Conservation (phyloP, 805 yeast species). For the Saitoella complicata region DNA sequence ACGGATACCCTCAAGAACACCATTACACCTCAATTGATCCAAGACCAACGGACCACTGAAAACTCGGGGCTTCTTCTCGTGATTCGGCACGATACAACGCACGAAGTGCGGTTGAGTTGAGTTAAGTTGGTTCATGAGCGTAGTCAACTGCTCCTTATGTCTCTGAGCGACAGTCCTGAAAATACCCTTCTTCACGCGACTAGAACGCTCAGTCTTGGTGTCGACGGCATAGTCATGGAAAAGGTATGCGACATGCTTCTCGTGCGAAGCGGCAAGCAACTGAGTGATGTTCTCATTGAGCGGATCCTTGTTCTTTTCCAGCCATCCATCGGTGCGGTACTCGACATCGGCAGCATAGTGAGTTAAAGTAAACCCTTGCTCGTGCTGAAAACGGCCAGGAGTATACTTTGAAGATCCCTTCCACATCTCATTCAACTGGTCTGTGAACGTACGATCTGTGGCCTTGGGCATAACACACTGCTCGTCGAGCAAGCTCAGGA, state of each 20-base stretch:
- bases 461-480: slow-evolving; percentile 92
- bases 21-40: slow-evolving; percentile 86
- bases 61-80: slow-evolving; percentile 46
- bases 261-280: slow-evolving; percentile 41
- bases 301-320: slow-evolving; percentile 89
- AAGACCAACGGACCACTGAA: slow-evolving; percentile 66
- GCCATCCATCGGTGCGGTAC: slow-evolving; percentile 81
- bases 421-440: slow-evolving; percentile 57
- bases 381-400: slow-evolving; percentile 45
- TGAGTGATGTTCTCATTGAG: slow-evolving; percentile 57
- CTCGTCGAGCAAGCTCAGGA: slow-evolving; percentile 76
- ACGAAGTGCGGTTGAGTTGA: slow-evolving; percentile 92
- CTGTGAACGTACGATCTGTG: slow-evolving; percentile 65
- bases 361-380: slow-evolving; percentile 59
- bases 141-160: slow-evolving; percentile 68
- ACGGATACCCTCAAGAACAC: slow-evolving; percentile 94
- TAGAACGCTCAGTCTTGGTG: slow-evolving; percentile 12
- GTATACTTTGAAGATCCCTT: slow-evolving; percentile 41
- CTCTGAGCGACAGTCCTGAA: slow-evolving; percentile 72
- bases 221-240: slow-evolving; percentile 28
- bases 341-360: slow-evolving; percentile 98
- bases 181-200: slow-evolving; percentile 23
- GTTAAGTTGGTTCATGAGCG: slow-evolving; percentile 54
- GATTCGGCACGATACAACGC: slow-evolving; percentile 86
- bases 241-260: slow-evolving; percentile 38